Conservation (phyloP, 2,329 filamentous ascomycete species). For the Orbilia javanica region DNA sequence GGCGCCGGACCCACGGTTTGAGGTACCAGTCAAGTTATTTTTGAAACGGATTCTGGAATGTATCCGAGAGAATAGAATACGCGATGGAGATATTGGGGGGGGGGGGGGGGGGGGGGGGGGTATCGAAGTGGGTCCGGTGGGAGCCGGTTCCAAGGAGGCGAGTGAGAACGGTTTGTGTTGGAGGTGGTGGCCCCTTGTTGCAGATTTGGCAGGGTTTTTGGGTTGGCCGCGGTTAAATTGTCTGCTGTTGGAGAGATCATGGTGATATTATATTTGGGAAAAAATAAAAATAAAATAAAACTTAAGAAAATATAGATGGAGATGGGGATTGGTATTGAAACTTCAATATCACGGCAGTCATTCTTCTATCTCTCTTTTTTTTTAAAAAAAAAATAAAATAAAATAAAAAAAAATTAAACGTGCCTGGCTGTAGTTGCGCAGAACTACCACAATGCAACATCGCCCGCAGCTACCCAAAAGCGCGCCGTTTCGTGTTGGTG, state of each 20-base stretch:
- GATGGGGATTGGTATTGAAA: too few relatives aligned
- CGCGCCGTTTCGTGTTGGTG: conserved; percentile 34
- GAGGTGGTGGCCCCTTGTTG: conserved; percentile 45
- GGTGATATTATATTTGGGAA: neutral
- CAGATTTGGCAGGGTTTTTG: conserved; percentile 21
- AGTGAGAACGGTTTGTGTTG: conserved; percentile 49
- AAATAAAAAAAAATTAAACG: too few relatives aligned
- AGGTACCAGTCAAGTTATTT: neutral
- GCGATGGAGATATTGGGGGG: neutral
- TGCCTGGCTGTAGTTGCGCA: neutral
- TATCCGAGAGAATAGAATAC: conserved; percentile 23
- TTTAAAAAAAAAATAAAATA: too few relatives aligned
- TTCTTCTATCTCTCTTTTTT: too few relatives aligned
- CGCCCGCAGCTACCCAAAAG: neutral
- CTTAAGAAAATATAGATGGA: too few relatives aligned
- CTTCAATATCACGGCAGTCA: too few relatives aligned
- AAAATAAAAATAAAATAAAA: neutral
- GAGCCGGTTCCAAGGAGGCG: conserved; percentile 46
- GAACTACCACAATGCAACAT: neutral
- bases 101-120: neutral
- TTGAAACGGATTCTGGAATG: conserved; percentile 23
- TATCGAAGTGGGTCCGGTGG: conserved; percentile 25
- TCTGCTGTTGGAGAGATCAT: neutral
- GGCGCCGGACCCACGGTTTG: conserved; percentile 11
- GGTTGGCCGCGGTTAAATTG: conserved; percentile 22